Percentiles rank a stretch among this genome's conserved stretches.
Conservation (phyloP, 345 rosid genomes). For the Eucalyptus cladocalyx region DNA sequence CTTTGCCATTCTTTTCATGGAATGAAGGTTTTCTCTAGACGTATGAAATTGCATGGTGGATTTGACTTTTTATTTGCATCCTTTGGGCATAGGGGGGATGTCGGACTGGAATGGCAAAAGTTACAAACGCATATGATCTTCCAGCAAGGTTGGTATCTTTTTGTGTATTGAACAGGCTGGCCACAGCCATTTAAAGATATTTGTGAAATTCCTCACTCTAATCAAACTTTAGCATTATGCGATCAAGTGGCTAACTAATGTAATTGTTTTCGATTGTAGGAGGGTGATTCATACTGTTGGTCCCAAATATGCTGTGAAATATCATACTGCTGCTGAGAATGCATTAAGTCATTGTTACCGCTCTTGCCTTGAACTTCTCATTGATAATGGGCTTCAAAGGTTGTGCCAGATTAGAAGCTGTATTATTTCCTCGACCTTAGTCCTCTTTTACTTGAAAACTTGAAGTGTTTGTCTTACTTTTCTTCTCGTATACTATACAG, state of each 20-base stretch:
- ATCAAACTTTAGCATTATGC: background rate
- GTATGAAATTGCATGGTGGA: background rate
- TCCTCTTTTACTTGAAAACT: background rate
- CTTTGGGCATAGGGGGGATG: constrained; percentile 76
- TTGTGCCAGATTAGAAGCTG: constrained; percentile 2
- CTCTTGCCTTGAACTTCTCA: constrained; percentile 88
- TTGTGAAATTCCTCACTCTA: background rate
- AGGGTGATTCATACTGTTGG: constrained; percentile 95
- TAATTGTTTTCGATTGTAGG: constrained; percentile 21
- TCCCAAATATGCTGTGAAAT: constrained; percentile 95
- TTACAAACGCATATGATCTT: constrained; percentile 93
- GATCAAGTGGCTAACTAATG: background rate
- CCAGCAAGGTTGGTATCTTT: constrained; percentile 71
- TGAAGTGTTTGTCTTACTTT: constrained; percentile 10
- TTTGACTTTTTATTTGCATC: background rate
- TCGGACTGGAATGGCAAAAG: constrained; percentile 98
- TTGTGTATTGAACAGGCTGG: background rate
- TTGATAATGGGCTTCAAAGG: constrained; percentile 89
- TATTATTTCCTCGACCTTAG: background rate
- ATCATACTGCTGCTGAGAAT: constrained; percentile 98
- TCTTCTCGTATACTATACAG: constrained; percentile 28
- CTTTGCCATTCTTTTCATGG: background rate
- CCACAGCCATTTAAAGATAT: background rate
- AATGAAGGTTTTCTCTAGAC: background rate
- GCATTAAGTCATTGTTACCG: constrained; percentile 98